These are phyloP conservation scores for Tephrocybe sp. DNA, from an alignment of 768 basidiomycete genomes.

Conservation along the genomic window DNA sequence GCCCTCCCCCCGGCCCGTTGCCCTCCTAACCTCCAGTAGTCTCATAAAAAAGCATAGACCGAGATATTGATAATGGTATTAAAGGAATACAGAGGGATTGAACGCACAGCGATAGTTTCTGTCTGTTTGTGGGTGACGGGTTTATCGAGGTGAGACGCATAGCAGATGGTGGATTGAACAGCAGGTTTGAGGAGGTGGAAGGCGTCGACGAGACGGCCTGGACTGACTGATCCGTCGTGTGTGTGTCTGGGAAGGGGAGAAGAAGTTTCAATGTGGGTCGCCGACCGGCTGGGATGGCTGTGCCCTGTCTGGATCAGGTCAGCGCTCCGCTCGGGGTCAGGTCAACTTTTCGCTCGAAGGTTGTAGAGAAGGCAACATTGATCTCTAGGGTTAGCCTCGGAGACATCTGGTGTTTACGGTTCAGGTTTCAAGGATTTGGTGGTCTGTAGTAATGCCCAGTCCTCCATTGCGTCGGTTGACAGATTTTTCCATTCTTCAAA, in stretches of 20 bases:
- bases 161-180: constrained; percentile 38
- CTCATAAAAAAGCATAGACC: constrained; percentile 45
- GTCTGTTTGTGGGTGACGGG: constrained; percentile 38
- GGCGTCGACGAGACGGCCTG: constrained; percentile 44
- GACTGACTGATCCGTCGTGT: constrained; percentile 29
- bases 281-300: no score
- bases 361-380: no score
- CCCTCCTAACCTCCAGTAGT: constrained; percentile 24
- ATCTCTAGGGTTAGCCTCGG: no score
- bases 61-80: not conserved
- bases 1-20: constrained; percentile 9
- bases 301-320: no score
- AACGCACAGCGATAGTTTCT: constrained; percentile 38
- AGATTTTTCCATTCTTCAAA: constrained; percentile 50
- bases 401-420: no score
- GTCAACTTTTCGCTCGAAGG: no score
- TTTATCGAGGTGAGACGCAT: constrained; percentile 34
- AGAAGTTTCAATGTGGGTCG: no score
- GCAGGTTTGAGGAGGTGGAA: constrained; percentile 31
- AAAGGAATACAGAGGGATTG: not conserved
- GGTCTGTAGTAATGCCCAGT: constrained; percentile 53
- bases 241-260: no score
- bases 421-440: constrained; percentile 34
- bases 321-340: no score
- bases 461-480: constrained; percentile 60